Evolutionary conservation across 2,329 filamentous ascomycete genomes (phyloP).

Genomic region (Aspergillus sojae): DNA sequence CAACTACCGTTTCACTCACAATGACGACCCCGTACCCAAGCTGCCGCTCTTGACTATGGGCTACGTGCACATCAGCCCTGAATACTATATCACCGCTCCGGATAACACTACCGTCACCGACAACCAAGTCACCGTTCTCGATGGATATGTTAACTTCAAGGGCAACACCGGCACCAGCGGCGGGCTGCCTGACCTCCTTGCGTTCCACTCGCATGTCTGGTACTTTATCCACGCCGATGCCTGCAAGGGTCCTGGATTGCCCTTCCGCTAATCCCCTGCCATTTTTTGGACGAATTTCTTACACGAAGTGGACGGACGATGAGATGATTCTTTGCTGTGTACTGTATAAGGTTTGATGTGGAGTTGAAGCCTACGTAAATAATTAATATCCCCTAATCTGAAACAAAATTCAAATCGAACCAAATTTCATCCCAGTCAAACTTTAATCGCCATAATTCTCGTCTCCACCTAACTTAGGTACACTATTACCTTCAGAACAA

Average conservation of each 20-base stretch:
- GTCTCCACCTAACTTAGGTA: too few species aligned
- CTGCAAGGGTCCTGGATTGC: conserved; percentile 20
- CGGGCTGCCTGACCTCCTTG: conserved; percentile 20
- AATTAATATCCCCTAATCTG: neutral
- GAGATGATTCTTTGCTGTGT: neutral
- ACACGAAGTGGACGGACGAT: neutral
- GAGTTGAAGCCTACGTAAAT: neutral
- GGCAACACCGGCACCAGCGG: conserved; percentile 28
- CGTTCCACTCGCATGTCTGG: conserved; percentile 28
- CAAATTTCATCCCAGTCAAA: neutral
- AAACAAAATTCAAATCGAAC: neutral
- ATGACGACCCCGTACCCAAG: conserved; percentile 67
- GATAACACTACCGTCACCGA: conserved; percentile 24
- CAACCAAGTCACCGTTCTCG: conserved; percentile 24
- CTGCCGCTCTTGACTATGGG: conserved; percentile 64
- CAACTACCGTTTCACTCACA: conserved; percentile 67
- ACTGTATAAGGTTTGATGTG: neutral
- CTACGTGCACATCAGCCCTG: conserved; percentile 69
- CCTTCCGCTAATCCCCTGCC: conserved; percentile 5
- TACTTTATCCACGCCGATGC: conserved; percentile 28
- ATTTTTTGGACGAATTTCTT: too few species aligned
- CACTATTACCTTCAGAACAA: too few species aligned
- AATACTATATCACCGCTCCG: conserved; percentile 62
- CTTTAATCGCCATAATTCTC: neutral
- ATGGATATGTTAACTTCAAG: conserved; percentile 24